phyloP scores from a whole-genome alignment of 2,329 filamentous ascomycete species.

The Biscogniauxia mediterranea region DNA sequence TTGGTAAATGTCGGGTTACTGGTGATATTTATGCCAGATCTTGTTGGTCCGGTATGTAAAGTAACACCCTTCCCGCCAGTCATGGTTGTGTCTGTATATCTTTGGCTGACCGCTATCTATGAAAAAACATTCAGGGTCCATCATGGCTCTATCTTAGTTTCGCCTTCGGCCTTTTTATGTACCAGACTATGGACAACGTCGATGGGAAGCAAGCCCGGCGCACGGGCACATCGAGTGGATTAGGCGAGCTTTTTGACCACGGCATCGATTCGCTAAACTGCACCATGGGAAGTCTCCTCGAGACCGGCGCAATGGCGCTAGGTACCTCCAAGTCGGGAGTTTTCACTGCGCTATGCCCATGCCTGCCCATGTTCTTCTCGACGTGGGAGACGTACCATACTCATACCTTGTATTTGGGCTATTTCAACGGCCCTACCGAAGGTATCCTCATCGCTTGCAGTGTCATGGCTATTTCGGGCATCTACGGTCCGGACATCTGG shows the following conservation, averaged over 20 bases:
- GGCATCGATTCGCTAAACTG: constrained; percentile 98
- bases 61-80: background rate
- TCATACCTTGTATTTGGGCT: constrained; percentile 91
- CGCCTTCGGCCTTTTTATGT: constrained; percentile 94
- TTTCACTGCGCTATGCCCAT: constrained; percentile 88
- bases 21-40: constrained; percentile 80
- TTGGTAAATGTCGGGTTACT: constrained; percentile 75
- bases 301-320: constrained; percentile 90
- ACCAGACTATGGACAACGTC: constrained; percentile 98
- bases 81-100: background rate
- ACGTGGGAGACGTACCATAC: constrained; percentile 99
- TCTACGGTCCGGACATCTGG: constrained; percentile 88
- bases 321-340: constrained; percentile 81
- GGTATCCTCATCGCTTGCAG: constrained; percentile 83
- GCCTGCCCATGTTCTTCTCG: constrained; percentile 97
- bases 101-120: constrained; percentile 12
- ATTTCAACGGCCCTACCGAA: constrained; percentile 96
- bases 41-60: constrained; percentile 76
- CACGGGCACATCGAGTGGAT: constrained; percentile 89
- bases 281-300: constrained; percentile 84
- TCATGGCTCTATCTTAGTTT: constrained; percentile 96
- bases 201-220: constrained; percentile 96
- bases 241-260: constrained; percentile 97
- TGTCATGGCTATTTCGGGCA: constrained; percentile 84
- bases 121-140: constrained; percentile 57